Percentiles rank a stretch among this genome's conserved stretches.
Conservation (phyloP, 176 grass and related monocot genomes). For the Triticum turgidum region DNA sequence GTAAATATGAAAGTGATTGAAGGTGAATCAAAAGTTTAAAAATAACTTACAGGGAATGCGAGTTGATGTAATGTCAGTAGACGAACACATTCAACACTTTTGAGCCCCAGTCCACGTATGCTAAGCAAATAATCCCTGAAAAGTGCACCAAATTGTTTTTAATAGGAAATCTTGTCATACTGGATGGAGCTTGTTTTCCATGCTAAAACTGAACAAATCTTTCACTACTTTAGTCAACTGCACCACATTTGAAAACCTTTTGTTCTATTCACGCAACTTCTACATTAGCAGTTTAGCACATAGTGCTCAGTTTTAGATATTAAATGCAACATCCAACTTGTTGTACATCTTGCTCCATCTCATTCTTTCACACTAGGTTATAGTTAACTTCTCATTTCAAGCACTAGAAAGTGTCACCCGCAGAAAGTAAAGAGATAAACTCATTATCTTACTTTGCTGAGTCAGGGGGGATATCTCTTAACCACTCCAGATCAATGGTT, state of each 20-base stretch:
- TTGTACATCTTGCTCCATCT: constrained; percentile 1
- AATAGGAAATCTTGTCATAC: constrained; percentile 30
- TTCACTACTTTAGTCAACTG: constrained; percentile 9
- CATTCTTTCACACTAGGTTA: not conserved
- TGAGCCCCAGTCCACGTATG: constrained; percentile 92
- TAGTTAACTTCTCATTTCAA: constrained; percentile 1
- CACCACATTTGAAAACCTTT: constrained; percentile 6
- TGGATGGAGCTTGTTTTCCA: constrained; percentile 8
- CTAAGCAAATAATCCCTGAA: constrained; percentile 89
- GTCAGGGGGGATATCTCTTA: constrained; percentile 62
- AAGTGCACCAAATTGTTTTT: constrained; percentile 31
- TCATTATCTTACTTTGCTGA: constrained; percentile 81
- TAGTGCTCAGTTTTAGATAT: constrained; percentile 1
- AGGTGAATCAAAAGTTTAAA: constrained; percentile 16
- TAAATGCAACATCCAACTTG: constrained; percentile 17
- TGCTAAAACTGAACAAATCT: not conserved
- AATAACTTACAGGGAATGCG: constrained; percentile 84
- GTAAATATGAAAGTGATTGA: constrained; percentile 33
- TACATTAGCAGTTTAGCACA: not conserved
- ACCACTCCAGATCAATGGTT: constrained; percentile 94
- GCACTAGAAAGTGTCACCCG: constrained; percentile 18
- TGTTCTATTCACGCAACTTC: constrained; percentile 8
- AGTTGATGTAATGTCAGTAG: constrained; percentile 89
- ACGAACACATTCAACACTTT: constrained; percentile 97
- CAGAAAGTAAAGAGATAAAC: constrained; percentile 17